phyloP scores from a whole-genome alignment of 2,329 filamentous ascomycete species.

The Ceratocystis huliohia region DNA sequence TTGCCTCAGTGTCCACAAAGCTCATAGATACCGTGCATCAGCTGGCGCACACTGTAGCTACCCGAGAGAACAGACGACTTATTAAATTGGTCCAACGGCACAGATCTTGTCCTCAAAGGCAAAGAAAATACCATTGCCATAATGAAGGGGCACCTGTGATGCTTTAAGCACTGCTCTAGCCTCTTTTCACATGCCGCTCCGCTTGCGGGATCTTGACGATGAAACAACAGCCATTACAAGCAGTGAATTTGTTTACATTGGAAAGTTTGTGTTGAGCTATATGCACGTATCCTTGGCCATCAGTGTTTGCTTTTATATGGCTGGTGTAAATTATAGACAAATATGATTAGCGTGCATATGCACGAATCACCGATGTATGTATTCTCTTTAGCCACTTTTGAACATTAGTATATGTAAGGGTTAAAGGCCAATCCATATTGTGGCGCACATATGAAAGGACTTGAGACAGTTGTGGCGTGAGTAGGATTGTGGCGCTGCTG shows the following conservation, averaged over 20 bases:
- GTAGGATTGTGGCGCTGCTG: constrained; percentile 14
- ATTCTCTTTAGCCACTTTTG: constrained; percentile 6
- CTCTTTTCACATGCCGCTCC: not conserved
- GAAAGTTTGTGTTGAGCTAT: not conserved
- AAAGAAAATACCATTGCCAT: not conserved
- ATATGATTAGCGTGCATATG: not conserved
- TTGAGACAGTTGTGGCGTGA: no score
- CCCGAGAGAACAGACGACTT: not conserved
- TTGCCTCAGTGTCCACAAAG: not conserved
- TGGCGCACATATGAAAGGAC: not conserved
- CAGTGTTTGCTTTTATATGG: not conserved
- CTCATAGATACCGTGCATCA: not conserved
- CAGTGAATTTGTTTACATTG: not conserved
- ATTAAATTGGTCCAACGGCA: constrained; percentile 2
- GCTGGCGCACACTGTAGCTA: not conserved
- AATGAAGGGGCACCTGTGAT: not conserved
- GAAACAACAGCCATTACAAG: not conserved
- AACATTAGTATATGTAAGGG: not conserved
- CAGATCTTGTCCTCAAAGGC: not conserved
- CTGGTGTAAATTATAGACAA: not conserved
- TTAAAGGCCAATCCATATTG: not conserved
- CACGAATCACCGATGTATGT: not conserved
- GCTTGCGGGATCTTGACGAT: not conserved
- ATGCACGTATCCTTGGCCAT: not conserved
- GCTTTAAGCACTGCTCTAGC: not conserved